Percentiles rank a stretch among this genome's conserved stretches.
phyloP scores from a whole-genome alignment of 441 rosid genomes.

The Croton laevigatus region DNA sequence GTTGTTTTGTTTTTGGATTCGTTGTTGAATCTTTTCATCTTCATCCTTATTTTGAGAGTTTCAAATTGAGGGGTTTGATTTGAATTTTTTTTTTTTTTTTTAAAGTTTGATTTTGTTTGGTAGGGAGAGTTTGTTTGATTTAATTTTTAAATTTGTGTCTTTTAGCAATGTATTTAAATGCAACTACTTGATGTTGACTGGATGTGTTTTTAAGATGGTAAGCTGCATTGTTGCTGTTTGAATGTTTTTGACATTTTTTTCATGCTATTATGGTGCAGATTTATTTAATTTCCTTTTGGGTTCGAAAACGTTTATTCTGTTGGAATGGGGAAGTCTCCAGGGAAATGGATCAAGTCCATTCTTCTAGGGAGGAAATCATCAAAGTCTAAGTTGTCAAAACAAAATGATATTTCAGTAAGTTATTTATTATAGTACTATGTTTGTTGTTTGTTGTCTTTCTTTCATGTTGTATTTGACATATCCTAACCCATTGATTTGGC shows the following conservation, averaged over 20 bases:
- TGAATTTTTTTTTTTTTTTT: neutral
- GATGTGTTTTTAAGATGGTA: neutral
- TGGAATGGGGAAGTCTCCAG: conserved; percentile 56
- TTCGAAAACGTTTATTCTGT: neutral
- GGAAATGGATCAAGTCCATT: conserved; percentile 64
- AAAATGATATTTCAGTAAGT: conserved; percentile 24
- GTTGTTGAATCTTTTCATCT: neutral
- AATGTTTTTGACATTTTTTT: neutral
- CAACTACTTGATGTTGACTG: neutral
- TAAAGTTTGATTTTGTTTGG: too few relatives aligned
- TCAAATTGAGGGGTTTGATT: neutral
- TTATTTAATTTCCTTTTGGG: neutral
- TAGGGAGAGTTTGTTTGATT: neutral
- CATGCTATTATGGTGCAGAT: neutral
- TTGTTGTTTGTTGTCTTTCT: conserved; percentile 10
- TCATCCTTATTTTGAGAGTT: neutral
- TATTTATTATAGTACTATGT: neutral
- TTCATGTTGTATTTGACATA: neutral
- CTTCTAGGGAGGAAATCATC: conserved; percentile 73
- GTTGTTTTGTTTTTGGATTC: neutral
- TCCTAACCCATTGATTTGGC: neutral
- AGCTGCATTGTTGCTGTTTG: neutral
- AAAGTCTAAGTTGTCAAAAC: conserved; percentile 59
- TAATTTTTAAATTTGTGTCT: neutral
- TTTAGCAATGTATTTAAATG: neutral